These are phyloP conservation scores for Pestalotiopsis sp. DNA, from an alignment of 2,329 filamentous ascomycete species.

Conservation along the genomic window DNA sequence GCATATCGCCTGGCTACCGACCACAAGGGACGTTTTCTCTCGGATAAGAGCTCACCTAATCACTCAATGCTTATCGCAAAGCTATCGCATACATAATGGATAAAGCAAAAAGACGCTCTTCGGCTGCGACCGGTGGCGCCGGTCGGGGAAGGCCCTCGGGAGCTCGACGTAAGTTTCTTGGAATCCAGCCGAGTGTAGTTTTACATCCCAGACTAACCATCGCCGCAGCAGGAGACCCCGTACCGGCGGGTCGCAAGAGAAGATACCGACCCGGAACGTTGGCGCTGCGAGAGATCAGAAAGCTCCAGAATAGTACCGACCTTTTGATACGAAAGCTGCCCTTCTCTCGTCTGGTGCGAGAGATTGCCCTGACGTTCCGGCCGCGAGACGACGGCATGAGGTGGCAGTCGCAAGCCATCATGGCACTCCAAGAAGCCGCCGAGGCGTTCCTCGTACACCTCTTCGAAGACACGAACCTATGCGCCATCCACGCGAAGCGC, in stretches of 20 bases:
- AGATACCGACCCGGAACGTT: constrained; percentile 79
- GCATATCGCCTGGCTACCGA: background rate
- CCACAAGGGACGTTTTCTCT: background rate
- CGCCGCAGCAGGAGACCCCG: constrained; percentile 68
- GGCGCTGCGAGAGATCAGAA: constrained; percentile 87
- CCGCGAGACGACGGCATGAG: constrained; percentile 70
- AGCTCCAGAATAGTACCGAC: constrained; percentile 87
- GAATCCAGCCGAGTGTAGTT: constrained; percentile 16
- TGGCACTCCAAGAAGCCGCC: constrained; percentile 90
- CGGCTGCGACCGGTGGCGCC: background rate
- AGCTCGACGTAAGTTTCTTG: constrained; percentile 35
- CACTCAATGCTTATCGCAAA: background rate
- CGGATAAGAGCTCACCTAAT: background rate
- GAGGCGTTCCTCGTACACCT: constrained; percentile 94
- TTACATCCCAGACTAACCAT: constrained; percentile 20
- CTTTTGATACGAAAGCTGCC: constrained; percentile 80
- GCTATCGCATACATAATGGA: background rate
- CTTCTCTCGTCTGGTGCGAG: constrained; percentile 76
- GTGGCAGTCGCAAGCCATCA: constrained; percentile 95
- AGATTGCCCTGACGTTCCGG: constrained; percentile 68
- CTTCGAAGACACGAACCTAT: constrained; percentile 96
- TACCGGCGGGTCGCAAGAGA: constrained; percentile 60
- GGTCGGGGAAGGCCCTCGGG: constrained; percentile 3
- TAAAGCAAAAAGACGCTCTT: background rate
- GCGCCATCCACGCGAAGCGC: constrained; percentile 93